A percentile compares a stretch with the other conserved stretches of the same genome.
Conservation (phyloP, 768 basidiomycete species). For the Boletus rex-veris region DNA sequence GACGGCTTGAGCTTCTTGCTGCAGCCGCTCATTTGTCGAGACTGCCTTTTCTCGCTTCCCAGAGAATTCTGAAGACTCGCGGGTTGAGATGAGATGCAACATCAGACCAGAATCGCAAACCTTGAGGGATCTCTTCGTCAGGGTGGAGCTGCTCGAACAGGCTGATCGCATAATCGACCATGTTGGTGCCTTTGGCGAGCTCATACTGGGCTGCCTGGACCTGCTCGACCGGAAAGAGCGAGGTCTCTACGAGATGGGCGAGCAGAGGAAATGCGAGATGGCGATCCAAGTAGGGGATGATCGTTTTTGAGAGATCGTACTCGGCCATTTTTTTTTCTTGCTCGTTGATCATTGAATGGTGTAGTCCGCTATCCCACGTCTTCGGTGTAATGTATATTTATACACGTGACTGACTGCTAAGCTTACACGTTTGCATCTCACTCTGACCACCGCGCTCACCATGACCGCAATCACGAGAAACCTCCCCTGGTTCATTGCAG, state of each 20-base stretch:
- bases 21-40: conserved; percentile 76
- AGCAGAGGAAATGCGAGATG: conserved; percentile 94
- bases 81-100: not conserved
- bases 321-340: conserved; percentile 60
- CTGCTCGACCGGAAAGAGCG: conserved; percentile 74
- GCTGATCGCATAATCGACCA: conserved; percentile 90
- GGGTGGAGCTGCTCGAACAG: conserved; percentile 79
- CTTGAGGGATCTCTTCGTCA: conserved; percentile 62
- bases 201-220: conserved; percentile 94
- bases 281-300: conserved; percentile 90
- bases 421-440: not conserved
- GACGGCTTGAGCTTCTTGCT: conserved; percentile 89
- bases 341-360: no score
- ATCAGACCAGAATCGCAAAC: conserved; percentile 38
- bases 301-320: conserved; percentile 85
- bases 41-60: conserved; percentile 80
- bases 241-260: conserved; percentile 75
- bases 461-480: conserved; percentile 81
- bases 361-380: no score
- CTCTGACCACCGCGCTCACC: conserved; percentile 16
- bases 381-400: no score
- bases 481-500: conserved; percentile 81
- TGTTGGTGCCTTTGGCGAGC: conserved; percentile 94
- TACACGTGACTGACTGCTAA: no score
- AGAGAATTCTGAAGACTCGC: conserved; percentile 63